Percentiles rank a stretch among this genome's conserved stretches.
phyloP scores from a whole-genome alignment of 2,329 filamentous ascomycete genomes.

The Monilinia fructicola region DNA sequence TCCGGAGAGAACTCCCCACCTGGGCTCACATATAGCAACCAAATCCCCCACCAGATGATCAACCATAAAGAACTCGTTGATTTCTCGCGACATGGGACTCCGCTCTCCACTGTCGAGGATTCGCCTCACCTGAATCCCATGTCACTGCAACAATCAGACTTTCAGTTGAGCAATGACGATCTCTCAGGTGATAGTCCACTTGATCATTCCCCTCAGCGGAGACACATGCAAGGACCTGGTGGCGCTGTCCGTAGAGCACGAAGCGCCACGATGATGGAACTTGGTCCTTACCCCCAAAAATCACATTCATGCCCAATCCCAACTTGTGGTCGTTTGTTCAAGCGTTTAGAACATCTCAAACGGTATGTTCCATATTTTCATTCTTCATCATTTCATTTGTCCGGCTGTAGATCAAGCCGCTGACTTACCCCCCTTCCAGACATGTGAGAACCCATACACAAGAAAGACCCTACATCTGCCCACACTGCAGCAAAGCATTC shows the following conservation, averaged over 20 bases:
- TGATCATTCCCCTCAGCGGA: slow-evolving; percentile 59
- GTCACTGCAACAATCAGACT: slow-evolving; percentile 69
- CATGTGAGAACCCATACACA: slow-evolving; percentile 99
- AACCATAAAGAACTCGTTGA: slow-evolving; percentile 80
- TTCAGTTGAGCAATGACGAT: slow-evolving; percentile 63
- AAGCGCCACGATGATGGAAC: slow-evolving; percentile 94
- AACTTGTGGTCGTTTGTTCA: slow-evolving; percentile 94
- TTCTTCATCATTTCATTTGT: slow-evolving; percentile 40
- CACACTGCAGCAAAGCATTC: slow-evolving; percentile 97
- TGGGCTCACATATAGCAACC: slow-evolving; percentile 70
- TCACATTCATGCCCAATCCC: slow-evolving; percentile 99
- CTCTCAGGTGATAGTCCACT: slow-evolving; percentile 57
- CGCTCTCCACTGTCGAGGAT: slow-evolving; percentile 79
- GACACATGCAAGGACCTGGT: slow-evolving; percentile 68
- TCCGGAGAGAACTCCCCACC: slow-evolving; percentile 76
- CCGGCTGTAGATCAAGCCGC: slow-evolving; percentile 46
- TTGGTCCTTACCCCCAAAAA: slow-evolving; percentile 95
- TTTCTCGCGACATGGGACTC: slow-evolving; percentile 88
- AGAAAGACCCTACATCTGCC: slow-evolving; percentile 97
- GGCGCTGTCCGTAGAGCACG: slow-evolving; percentile 85
- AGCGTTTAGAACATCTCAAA: slow-evolving; percentile 98
- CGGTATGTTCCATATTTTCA: slow-evolving; percentile 65
- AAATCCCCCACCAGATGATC: slow-evolving; percentile 61
- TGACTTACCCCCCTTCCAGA: slow-evolving; percentile 56
- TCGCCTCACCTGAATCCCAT: slow-evolving; percentile 73